Evolutionary conservation across 1,139 yeast species (phyloP), one percentile per base, ranked within the genome.

Genomic region (Saccharomyces hybrid): DNA sequence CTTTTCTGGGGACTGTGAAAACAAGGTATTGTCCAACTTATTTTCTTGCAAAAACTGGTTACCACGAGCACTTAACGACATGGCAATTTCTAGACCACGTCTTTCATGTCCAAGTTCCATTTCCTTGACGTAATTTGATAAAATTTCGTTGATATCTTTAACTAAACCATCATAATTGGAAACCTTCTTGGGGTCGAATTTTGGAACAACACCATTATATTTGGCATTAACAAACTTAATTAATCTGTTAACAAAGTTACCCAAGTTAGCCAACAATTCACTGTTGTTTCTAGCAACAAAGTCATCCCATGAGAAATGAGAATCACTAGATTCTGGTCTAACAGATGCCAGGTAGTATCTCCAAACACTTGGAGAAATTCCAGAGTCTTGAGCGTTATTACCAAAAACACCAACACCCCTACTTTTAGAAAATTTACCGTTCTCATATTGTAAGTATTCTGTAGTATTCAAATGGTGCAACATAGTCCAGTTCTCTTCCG

Each of bases 341-440:
- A 91, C 83, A 48, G 91, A 81, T 2, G 96, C 86, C 70, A 93
- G 79, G 73, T 93, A 95, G 74, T 91, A 93, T 79, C 99, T 84
- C 99, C 99, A 93, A 48, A 93, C 97, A 44, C 96, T 86, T 48
- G 98, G 83, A 2, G 96, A 78, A 41, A 93, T 73, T 44, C 97
- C 97, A 46, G 95, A 88, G 46, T 88, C 97, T 73, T 89, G 84
- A 46, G 99, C 99, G 70, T 89, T 90, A 75, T 93, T 91, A 68
- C 99, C 99, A 69, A 93, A 93, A 29, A 93, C 99, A 73, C 99
- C 99, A 57, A 93, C 81, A 62, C 95, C 95, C 75, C 99, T 84
- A 28, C 97, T 88, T 75, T 93, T 93, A 58, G 98, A 91, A 75
- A 93, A 93, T 73, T 95, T 93, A 60, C 99, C 99, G 58, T 95